phyloP scores from a whole-genome alignment of 768 basidiomycete genomes.

The Boletus eberwhitei region DNA sequence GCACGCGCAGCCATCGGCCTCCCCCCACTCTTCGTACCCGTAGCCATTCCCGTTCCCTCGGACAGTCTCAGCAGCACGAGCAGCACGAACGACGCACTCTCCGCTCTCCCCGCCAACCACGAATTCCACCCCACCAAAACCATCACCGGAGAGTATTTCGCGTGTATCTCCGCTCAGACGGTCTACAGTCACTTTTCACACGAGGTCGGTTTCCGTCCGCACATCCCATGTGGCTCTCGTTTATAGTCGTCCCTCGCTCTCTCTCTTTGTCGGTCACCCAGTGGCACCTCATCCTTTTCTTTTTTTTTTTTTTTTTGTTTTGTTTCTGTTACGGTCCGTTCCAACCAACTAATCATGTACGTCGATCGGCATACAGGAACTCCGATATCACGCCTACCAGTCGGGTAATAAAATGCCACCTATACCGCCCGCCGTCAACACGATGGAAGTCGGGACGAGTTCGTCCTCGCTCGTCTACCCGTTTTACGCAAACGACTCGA shows the following conservation, averaged over 20 bases:
- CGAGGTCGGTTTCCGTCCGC: slow-evolving; percentile 37
- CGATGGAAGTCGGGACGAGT: slow-evolving; percentile 2
- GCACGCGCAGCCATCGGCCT: slow-evolving; percentile 45
- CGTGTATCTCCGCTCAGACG: slow-evolving; percentile 39
- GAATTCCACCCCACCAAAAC: slow-evolving; percentile 28
- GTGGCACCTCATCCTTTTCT: slow-evolving; percentile 2
- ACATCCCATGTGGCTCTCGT: neutral
- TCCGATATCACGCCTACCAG: slow-evolving; percentile 40
- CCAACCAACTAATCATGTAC: slow-evolving; percentile 13
- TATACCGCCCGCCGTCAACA: neutral
- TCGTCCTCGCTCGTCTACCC: neutral
- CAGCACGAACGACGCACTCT: neutral
- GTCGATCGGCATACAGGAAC: slow-evolving; percentile 36
- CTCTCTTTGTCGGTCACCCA: neutral
- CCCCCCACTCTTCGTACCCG: slow-evolving; percentile 51
- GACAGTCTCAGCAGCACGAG: neutral
- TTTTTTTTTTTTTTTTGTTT: neutral
- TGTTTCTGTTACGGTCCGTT: neutral
- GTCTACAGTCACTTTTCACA: slow-evolving; percentile 36
- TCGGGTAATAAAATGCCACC: slow-evolving; percentile 33
- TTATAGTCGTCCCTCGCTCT: too few species aligned
- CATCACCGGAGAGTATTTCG: slow-evolving; percentile 27
- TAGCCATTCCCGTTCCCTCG: slow-evolving; percentile 16
- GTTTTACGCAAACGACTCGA: slow-evolving; percentile 27
- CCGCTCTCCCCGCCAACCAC: slow-evolving; percentile 16